Percentiles rank a stretch among this genome's conserved stretches.
These are phyloP conservation scores for Thelonectria rubi DNA, from an alignment of 2,329 filamentous ascomycete genomes.

Conservation along the genomic window DNA sequence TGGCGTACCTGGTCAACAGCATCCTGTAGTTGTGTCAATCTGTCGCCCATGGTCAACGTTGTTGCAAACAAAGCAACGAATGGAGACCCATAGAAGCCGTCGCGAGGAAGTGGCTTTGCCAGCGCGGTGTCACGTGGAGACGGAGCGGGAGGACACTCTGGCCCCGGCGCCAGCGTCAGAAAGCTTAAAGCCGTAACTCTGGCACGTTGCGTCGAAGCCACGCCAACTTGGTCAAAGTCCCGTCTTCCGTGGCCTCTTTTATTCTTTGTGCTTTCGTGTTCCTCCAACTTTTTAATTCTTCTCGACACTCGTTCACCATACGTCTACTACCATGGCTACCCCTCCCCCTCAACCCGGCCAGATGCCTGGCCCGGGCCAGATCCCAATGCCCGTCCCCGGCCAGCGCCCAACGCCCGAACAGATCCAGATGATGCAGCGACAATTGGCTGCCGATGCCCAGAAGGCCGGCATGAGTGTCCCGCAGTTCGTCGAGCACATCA, in stretches of 20 bases:
- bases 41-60: conserved; percentile 69
- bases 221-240: not conserved
- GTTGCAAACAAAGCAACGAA: conserved; percentile 10
- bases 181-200: conserved; percentile 22
- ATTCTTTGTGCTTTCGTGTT: conserved; percentile 16
- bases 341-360: conserved; percentile 43
- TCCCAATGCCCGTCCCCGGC: conserved; percentile 49
- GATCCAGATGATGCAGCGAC: conserved; percentile 83
- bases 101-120: not conserved
- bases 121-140: conserved; percentile 33
- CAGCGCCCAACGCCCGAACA: conserved; percentile 80
- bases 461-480: conserved; percentile 86
- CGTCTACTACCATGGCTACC: conserved; percentile 39
- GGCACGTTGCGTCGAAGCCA: conserved; percentile 1
- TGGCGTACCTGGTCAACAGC: conserved; percentile 77
- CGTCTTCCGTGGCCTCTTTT: conserved; percentile 27
- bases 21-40: conserved; percentile 85
- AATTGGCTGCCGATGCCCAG: conserved; percentile 82
- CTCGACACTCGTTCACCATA: conserved; percentile 25
- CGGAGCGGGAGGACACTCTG: conserved; percentile 27
- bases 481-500: conserved; percentile 79
- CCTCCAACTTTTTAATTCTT: conserved; percentile 26
- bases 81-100: not conserved
- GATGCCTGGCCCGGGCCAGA: conserved; percentile 33
- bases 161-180: conserved; percentile 17